Base-by-base conservation (phyloP, 2,329 filamentous ascomycete species). In the Penicillium sp. region DNA sequence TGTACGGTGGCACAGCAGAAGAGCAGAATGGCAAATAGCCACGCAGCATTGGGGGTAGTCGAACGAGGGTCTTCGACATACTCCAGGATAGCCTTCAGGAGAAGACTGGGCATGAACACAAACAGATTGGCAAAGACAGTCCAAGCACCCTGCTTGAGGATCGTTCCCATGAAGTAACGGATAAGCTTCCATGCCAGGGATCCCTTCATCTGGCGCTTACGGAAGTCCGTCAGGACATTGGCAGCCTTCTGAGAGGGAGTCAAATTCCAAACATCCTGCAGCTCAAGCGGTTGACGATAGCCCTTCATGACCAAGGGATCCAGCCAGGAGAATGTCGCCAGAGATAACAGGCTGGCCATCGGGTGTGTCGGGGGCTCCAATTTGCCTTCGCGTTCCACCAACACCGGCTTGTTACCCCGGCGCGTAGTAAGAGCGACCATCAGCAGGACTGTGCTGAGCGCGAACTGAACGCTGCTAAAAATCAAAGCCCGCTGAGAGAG, bases 21-120 rank as follows among this genome's bases (percentile, higher is more conserved):
- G 7, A 99, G 83, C 2, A 96, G 81, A 44, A 96, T 91, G 44
- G 97, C 94, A 66, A 93, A 96, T 47, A 99, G 85, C 94, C 94
- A 99, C 21, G 96, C 87, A 16, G 96, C 92, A 69, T 94, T 97
- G 46, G 82, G 76, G 0, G 94, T 92, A 0, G 88, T 88, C 3
- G 80, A 78, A 1, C 84, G 81, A 1, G 92, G 92, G 51, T 88
- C 80, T 75, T 99, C 92, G n/a, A 97, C 88, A 67, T 95, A 97
- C 72, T 97, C 87, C 27, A 99, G 80, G 56, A 99, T 97, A 14
- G 88, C 88, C 70, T 92, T 93, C 39, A 99, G 82, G 18, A 99
- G 83, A 45, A 99, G 79, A 3, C 94, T 99, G 1, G 94, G 94
- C 13, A 90, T 86, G 75, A 97, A 99, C 2, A 90, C 92, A 61